A percentile compares a stretch with the other conserved stretches of the same genome.
phyloP scores from a whole-genome alignment of 768 basidiomycete species.

The Tubosaeta sp. region DNA sequence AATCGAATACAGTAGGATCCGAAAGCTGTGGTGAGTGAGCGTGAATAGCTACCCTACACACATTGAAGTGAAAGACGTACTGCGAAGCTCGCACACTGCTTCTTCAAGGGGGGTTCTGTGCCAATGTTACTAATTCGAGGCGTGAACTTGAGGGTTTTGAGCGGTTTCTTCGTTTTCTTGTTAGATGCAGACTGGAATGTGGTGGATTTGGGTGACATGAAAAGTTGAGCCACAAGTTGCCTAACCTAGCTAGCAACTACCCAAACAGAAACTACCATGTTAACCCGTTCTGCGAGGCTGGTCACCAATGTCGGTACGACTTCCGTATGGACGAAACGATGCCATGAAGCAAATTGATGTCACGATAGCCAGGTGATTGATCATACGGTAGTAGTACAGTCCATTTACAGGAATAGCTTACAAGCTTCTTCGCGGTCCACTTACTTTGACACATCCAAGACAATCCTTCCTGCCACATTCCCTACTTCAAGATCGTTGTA shows the following conservation, averaged over 20 bases:
- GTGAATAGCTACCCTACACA: not conserved
- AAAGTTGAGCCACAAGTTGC: not conserved
- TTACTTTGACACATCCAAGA: slow-evolving; percentile 33
- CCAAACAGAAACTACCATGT: no score
- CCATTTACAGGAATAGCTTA: no score
- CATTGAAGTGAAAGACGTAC: not conserved
- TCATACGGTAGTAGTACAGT: no score
- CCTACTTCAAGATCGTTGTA: slow-evolving; percentile 39
- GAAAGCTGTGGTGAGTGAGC: slow-evolving; percentile 12
- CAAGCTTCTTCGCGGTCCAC: no score
- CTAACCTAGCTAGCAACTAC: no score
- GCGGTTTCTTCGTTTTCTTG: slow-evolving; percentile 11
- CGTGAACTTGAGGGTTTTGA: slow-evolving; percentile 25
- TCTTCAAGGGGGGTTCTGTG: slow-evolving; percentile 21
- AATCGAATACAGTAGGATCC: slow-evolving; percentile 21
- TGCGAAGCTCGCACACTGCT: slow-evolving; percentile 6
- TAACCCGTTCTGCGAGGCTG: no score
- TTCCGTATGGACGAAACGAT: no score
- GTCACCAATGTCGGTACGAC: no score
- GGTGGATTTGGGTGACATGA: slow-evolving; percentile 21
- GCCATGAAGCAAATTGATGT: no score
- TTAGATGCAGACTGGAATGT: not conserved
- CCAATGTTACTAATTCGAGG: slow-evolving; percentile 9
- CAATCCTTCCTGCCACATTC: slow-evolving; percentile 40
- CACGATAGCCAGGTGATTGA: no score